phyloP scores from a whole-genome alignment of 2,329 filamentous ascomycete species.

The Colletotrichum eremochloae region DNA sequence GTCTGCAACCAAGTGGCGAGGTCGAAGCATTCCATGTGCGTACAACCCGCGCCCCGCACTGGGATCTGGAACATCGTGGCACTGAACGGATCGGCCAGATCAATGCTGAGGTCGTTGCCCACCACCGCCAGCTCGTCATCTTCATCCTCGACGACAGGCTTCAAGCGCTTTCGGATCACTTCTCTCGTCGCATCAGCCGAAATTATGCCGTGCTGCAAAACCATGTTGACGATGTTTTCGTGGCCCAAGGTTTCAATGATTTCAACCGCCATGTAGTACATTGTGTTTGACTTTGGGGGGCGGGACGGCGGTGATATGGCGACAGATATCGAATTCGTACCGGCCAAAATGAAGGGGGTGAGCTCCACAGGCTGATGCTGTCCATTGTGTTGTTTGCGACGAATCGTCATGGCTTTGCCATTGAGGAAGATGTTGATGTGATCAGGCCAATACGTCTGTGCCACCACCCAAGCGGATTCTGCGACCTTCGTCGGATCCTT shows the following conservation, averaged over 20 bases:
- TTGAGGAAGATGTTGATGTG: constrained; percentile 80
- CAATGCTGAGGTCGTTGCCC: constrained; percentile 69
- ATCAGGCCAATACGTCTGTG: constrained; percentile 79
- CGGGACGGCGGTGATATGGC: constrained; percentile 52
- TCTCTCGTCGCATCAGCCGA: constrained; percentile 64
- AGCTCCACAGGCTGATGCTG: constrained; percentile 84
- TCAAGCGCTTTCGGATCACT: constrained; percentile 67
- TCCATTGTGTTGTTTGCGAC: constrained; percentile 79
- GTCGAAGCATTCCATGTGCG: constrained; percentile 91
- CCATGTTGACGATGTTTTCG: constrained; percentile 56
- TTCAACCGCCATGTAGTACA: constrained; percentile 80
- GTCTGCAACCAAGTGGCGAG: constrained; percentile 83
- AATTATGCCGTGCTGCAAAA: constrained; percentile 54
- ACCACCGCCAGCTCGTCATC: constrained; percentile 76
- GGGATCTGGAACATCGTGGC: constrained; percentile 76
- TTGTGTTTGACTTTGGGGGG: constrained; percentile 44
- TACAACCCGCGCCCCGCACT: constrained; percentile 77
- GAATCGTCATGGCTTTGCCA: constrained; percentile 64
- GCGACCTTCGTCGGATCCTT: constrained; percentile 45
- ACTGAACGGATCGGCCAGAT: constrained; percentile 77
- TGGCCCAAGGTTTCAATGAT: constrained; percentile 69
- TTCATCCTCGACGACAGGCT: constrained; percentile 47
- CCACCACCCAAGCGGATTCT: constrained; percentile 71
- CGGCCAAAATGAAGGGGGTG: constrained; percentile 69
- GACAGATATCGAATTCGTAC: constrained; percentile 73